Evolutionary conservation across 2,329 filamentous ascomycete species (phyloP), one percentile per base, ranked within the genome.

Genomic region (Trichophyton schoenleinii): DNA sequence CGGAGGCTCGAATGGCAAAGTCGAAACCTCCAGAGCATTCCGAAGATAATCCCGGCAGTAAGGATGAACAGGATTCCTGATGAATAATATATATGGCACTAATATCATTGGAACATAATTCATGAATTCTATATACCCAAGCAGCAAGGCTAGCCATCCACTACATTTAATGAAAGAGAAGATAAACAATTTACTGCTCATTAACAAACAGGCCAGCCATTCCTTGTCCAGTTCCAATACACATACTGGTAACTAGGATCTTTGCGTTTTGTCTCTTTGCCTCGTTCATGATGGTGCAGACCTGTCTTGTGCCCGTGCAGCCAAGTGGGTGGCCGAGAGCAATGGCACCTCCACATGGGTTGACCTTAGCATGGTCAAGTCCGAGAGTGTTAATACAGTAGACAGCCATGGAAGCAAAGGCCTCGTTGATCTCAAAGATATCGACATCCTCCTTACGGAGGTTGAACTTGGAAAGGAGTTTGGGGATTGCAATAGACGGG

Each of bases 401-500:
- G 34, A 96, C 91, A 0, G 90, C 91, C 94, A 97, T 97, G 59
- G 88, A 94, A 22, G 91, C 92, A 70, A 99, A 99, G 1, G 94
- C 94, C 81, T 99, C 94, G 79, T 99, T 99, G 71, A 99, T 77
- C 81, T 97, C 94, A 68, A 92, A 81, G 41, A 97, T 82, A 71
- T 99, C 94, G 64, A 94, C 83, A 68, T 97, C 94, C 63, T 87
- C 83, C 60, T 95, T 79, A 25, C 81, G 83, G 64, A 99, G 76
- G 75, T 87, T 85, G 81, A 87, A 85, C 78, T 94, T 87, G 70
- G 77, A 76, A 53, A 99, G 83, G 34, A 99, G 84, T 83, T 99
- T 99, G 64, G 83, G 84, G 64, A 86, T 84, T 20, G 83, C 83
- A 66, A 83, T 74, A 8, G 77, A 75, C 36, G 78, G 78, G 7